These are phyloP conservation scores for Teunomyces panamensis DNA, from an alignment of 805 yeast species.

Conservation along the genomic window DNA sequence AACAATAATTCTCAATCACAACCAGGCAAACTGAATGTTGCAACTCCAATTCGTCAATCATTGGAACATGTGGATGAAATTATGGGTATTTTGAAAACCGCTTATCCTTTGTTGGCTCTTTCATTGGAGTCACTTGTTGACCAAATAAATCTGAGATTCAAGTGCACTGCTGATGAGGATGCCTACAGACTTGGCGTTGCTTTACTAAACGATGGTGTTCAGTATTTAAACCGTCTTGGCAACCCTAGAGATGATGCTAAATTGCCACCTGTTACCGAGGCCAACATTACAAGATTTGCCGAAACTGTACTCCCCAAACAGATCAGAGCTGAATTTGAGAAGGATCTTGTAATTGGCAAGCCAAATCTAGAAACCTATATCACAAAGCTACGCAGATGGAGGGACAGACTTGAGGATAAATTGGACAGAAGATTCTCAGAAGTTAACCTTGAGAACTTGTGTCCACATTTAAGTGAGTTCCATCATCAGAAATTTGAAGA, in stretches of 20 bases:
- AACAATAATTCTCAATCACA: not conserved
- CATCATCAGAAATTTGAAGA: conserved; percentile 98
- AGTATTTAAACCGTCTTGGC: conserved; percentile 79
- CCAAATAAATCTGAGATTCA: conserved; percentile 90
- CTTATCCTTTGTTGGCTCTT: conserved; percentile 88
- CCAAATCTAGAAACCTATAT: conserved; percentile 90
- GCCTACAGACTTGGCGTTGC: conserved; percentile 93
- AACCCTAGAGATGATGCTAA: conserved; percentile 85
- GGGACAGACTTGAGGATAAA: conserved; percentile 87
- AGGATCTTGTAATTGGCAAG: conserved; percentile 81
- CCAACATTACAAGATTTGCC: conserved; percentile 83
- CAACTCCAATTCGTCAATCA: conserved; percentile 56
- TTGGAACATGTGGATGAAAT: conserved; percentile 93
- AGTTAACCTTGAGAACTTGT: conserved; percentile 81
- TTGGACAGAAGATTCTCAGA: conserved; percentile 79
- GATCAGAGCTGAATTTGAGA: conserved; percentile 84
- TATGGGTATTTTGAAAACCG: conserved; percentile 93
- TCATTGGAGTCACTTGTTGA: conserved; percentile 94
- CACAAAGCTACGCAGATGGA: conserved; percentile 81
- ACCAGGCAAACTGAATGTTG: conserved; percentile 3
- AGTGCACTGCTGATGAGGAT: conserved; percentile 92
- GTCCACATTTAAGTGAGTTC: conserved; percentile 95
- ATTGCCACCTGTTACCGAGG: conserved; percentile 88
- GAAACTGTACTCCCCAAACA: conserved; percentile 89
- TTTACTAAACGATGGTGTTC: conserved; percentile 87